Evolutionary conservation across 2,329 filamentous ascomycete genomes (phyloP).

Genomic region (Diaporthe aspalathi): DNA sequence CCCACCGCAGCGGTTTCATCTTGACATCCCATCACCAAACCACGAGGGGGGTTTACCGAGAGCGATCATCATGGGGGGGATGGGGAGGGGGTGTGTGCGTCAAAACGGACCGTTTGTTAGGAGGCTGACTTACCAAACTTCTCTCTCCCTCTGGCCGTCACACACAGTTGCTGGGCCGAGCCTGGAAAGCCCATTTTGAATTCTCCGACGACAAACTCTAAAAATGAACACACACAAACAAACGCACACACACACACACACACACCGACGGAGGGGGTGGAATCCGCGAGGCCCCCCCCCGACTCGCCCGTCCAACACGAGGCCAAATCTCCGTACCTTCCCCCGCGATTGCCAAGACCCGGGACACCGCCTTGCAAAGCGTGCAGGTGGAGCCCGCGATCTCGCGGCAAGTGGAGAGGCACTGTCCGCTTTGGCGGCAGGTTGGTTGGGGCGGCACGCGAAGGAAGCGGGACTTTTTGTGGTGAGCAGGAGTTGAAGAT

Average conservation of each 20-base stretch:
- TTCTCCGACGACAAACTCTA: conserved; percentile 24
- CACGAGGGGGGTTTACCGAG: conserved; percentile 14
- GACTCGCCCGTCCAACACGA: conserved; percentile 35
- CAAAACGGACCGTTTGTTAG: conserved; percentile 9
- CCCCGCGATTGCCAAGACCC: conserved; percentile 36
- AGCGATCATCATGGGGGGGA: conserved; percentile 1
- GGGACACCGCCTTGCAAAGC: conserved; percentile 22
- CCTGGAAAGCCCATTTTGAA: not conserved
- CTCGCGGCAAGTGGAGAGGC: conserved; percentile 30
- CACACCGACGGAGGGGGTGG: too few relatives aligned
- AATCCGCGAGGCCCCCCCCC: too few relatives aligned
- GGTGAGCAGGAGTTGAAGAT: not conserved
- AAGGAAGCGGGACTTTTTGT: conserved; percentile 12
- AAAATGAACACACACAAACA: not conserved
- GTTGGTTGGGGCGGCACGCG: conserved; percentile 1
- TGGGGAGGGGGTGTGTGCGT: not conserved
- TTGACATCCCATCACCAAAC: conserved; percentile 28
- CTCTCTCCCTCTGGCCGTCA: conserved; percentile 2
- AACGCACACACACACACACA: too few relatives aligned
- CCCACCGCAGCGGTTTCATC: conserved; percentile 23
- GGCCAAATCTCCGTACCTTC: conserved; percentile 37
- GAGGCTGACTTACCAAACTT: too few relatives aligned
- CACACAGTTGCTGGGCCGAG: not conserved
- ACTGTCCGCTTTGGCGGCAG: not conserved
- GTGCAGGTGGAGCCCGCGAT: conserved; percentile 20